Evolutionary conservation across 2,329 filamentous ascomycete genomes (phyloP), one percentile per base, ranked within the genome.

Genomic region (Alternaria sp.): DNA sequence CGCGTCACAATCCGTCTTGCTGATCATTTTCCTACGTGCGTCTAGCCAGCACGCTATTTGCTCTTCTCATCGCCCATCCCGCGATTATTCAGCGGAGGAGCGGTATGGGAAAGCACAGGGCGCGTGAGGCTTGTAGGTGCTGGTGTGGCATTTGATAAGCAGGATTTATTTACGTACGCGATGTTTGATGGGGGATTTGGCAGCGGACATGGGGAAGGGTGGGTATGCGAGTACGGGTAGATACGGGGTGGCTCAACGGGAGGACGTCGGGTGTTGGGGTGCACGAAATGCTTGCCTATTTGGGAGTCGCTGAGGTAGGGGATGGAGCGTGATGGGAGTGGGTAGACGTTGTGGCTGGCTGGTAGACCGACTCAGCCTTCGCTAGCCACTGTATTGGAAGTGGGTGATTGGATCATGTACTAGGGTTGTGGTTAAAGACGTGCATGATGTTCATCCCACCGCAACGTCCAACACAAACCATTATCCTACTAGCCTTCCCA

Each of bases 11-110:
- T 60, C 43, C n/a, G 21, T 43, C 21, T n/a, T 50, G 55, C 45
- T 57, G 30, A 57, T 50, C n/a, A 19, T 40, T 17, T 50, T 19
- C 13, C 58, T 40, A 26, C 21, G 23, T 57, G 10, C 4, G 23
- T 32, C 26, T 7, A 40, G 36, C 45, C 32, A 50, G 25, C 45
- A 45, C 52, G 25, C 32, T 36, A 46, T 26, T 57, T 61, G 52
- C 58, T 61, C 58, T 61, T 61, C 58, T 61, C 58, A 61, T 61
- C 52, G 10, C 45, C 19, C 21, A 32, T 36, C 32, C 25, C 32
- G 30, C 13, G 58, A 61, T 61, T 54, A 57, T 57, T 61, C 58
- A 61, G 58, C 58, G 47, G 44, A 51, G 45, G 19, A 36, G 45
- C 52, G 32, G 58, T 57, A 40, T 52, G 30, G n/a, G 15, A 17